Conservation (phyloP, 805 yeast species). For the Candida coquimbonensis region DNA sequence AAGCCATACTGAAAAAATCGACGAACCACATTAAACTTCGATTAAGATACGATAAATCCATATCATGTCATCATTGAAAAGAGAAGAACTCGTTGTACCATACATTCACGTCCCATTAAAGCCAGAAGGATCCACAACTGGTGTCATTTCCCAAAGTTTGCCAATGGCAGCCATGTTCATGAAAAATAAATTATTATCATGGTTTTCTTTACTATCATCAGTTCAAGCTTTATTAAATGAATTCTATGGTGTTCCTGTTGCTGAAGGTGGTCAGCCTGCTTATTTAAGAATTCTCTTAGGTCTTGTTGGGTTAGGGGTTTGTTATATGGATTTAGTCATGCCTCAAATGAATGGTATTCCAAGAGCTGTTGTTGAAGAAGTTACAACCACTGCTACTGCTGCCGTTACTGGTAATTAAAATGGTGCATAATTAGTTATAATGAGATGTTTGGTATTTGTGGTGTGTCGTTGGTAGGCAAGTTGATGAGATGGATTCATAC, state of each 20-base stretch:
- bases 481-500: too few relatives aligned
- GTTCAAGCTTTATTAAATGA: constrained; percentile 31
- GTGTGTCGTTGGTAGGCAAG: too few relatives aligned
- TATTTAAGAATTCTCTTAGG: constrained; percentile 26
- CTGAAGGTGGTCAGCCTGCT: constrained; percentile 35
- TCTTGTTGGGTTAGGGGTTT: constrained; percentile 40
- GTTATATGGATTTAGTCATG: constrained; percentile 42
- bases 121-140: constrained; percentile 37
- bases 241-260: constrained; percentile 16
- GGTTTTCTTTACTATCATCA: constrained; percentile 49
- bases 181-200: constrained; percentile 42
- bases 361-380: constrained; percentile 18
- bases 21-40: not conserved
- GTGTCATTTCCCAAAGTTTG: constrained; percentile 47
- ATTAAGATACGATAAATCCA: constrained; percentile 18
- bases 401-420: not conserved
- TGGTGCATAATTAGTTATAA: not conserved
- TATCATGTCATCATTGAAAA: constrained; percentile 19
- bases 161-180: constrained; percentile 68
- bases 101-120: constrained; percentile 44
- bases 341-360: constrained; percentile 23
- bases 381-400: constrained; percentile 10
- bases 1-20: not conserved
- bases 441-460: not conserved
- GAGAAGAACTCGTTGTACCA: constrained; percentile 31